These are phyloP conservation scores for Alternaria panax DNA, from an alignment of 2,329 filamentous ascomycete genomes.

Conservation along the genomic window DNA sequence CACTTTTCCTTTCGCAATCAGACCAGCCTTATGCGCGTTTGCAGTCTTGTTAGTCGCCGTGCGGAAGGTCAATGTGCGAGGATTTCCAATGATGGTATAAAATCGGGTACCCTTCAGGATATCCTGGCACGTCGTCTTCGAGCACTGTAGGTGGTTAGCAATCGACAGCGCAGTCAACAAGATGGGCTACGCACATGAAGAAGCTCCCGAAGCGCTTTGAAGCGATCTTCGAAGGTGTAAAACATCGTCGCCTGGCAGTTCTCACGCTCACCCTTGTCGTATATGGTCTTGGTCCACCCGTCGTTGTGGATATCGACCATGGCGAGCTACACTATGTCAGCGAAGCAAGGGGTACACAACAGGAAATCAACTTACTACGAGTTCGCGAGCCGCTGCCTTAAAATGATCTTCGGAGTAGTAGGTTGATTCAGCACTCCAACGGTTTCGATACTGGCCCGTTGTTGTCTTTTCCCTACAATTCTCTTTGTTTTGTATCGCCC, in stretches of 20 bases:
- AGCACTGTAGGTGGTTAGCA: conserved; percentile 4
- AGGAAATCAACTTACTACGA: conserved; percentile 5
- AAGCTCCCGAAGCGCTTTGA: conserved; percentile 6
- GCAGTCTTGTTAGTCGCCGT: conserved; percentile 15
- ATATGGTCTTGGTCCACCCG: conserved; percentile 17
- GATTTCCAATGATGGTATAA: conserved; percentile 14
- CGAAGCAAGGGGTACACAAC: not conserved
- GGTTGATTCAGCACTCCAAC: conserved; percentile 6
- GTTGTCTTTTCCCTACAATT: conserved; percentile 5
- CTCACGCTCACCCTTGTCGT: conserved; percentile 14
- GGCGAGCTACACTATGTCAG: not conserved
- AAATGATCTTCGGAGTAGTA: conserved; percentile 7
- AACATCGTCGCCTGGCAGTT: conserved; percentile 10
- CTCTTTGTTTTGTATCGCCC: conserved; percentile 14
- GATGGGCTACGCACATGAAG: conserved; percentile 7
- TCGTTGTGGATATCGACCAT: conserved; percentile 14
- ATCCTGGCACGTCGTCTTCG: conserved; percentile 18
- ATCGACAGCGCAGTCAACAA: not conserved
- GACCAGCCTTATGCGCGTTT: conserved; percentile 5
- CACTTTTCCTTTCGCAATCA: not conserved
- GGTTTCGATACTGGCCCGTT: conserved; percentile 2
- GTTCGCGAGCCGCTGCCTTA: conserved; percentile 2
- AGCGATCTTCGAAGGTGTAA: conserved; percentile 21
- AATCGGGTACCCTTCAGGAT: conserved; percentile 21
- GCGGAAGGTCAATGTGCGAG: conserved; percentile 3